phyloP scores from a whole-genome alignment of 2,329 filamentous ascomycete species.

The Seiridium cupressi region DNA sequence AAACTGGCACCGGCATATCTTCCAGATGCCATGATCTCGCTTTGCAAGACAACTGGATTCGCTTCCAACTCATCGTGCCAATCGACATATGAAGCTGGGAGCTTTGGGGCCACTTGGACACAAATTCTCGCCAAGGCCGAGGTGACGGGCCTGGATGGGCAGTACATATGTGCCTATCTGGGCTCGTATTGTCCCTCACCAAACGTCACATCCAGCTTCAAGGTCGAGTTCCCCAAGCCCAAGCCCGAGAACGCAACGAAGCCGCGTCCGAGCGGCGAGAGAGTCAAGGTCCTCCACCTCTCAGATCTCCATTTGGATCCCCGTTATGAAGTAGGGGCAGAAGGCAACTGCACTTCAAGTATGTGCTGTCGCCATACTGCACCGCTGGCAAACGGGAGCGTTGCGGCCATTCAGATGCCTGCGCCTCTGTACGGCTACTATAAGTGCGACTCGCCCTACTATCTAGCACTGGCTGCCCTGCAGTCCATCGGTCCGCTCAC shows the following conservation, averaged over 20 bases:
- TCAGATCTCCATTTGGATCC: conserved; percentile 56
- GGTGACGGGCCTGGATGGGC: conserved; percentile 51
- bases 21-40: conserved; percentile 46
- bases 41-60: conserved; percentile 48
- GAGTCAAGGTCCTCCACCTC: conserved; percentile 54
- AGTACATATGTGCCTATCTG: conserved; percentile 54
- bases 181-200: conserved; percentile 48
- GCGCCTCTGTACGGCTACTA: conserved; percentile 54
- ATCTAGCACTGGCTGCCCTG: conserved; percentile 52
- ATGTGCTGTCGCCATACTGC: conserved; percentile 50
- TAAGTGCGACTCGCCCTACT: conserved; percentile 57
- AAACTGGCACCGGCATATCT: conserved; percentile 44
- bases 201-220: conserved; percentile 35
- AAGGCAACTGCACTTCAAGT: conserved; percentile 50
- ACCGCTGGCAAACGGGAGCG: conserved; percentile 27
- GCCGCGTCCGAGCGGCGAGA: conserved; percentile 48
- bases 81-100: conserved; percentile 42
- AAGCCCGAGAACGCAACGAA: conserved; percentile 43
- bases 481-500: conserved; percentile 55
- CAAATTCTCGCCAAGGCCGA: conserved; percentile 54
- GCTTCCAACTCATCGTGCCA: conserved; percentile 45
- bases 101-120: conserved; percentile 55
- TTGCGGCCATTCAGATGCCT: conserved; percentile 39
- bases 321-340: conserved; percentile 49
- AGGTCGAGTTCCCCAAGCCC: conserved; percentile 52